phyloP scores from a whole-genome alignment of 2,329 filamentous ascomycete species.

The Xylariaceae sp. region DNA sequence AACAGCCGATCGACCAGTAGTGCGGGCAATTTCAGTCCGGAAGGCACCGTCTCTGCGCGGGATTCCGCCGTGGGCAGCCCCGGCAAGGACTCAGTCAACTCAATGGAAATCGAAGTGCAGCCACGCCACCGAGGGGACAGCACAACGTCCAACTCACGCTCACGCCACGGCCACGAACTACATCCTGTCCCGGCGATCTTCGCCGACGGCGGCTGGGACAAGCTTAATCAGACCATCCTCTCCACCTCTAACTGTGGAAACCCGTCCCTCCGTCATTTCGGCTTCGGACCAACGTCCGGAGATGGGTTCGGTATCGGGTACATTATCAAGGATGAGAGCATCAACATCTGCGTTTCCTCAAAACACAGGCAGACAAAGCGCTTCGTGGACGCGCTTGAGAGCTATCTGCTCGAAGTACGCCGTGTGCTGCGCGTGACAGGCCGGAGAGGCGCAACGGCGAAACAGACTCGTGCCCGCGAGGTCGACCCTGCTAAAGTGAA shows the following conservation, averaged over 20 bases:
- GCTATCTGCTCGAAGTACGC: slow-evolving; percentile 85
- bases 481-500: slow-evolving; percentile 39
- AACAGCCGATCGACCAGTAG: slow-evolving; percentile 50
- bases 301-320: slow-evolving; percentile 98
- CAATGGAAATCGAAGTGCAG: slow-evolving; percentile 34
- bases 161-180: slow-evolving; percentile 30
- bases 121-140: slow-evolving; percentile 51
- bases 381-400: slow-evolving; percentile 84
- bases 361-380: slow-evolving; percentile 92
- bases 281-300: slow-evolving; percentile 89
- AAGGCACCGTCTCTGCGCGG: slow-evolving; percentile 45
- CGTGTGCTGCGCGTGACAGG: slow-evolving; percentile 72
- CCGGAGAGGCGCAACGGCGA: slow-evolving; percentile 38
- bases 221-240: slow-evolving; percentile 87
- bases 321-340: slow-evolving; percentile 92
- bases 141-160: slow-evolving; percentile 44
- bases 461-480: slow-evolving; percentile 51
- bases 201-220: slow-evolving; percentile 87
- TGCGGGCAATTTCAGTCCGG: slow-evolving; percentile 61
- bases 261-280: slow-evolving; percentile 89
- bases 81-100: slow-evolving; percentile 46
- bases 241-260: slow-evolving; percentile 99
- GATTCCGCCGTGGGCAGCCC: slow-evolving; percentile 50
- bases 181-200: slow-evolving; percentile 72
- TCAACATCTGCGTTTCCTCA: slow-evolving; percentile 86